phyloP scores from a whole-genome alignment of 2,329 filamentous ascomycete genomes.

The Periconia macrospinosa region DNA sequence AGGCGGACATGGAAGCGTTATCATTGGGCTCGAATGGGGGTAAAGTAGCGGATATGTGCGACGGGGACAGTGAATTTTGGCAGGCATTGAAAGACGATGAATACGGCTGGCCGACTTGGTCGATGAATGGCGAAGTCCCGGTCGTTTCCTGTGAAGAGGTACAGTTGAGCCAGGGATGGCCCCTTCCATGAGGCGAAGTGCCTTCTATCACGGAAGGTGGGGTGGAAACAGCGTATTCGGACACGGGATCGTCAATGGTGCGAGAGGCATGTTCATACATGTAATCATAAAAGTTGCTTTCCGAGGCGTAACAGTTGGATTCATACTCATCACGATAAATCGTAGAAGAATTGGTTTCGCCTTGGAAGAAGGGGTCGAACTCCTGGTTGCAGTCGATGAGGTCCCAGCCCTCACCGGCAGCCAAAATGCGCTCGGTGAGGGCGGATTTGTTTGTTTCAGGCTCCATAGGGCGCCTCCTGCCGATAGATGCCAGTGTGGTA shows the following conservation, averaged over 20 bases:
- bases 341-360: conserved; percentile 13
- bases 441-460: conserved; percentile 17
- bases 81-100: conserved; percentile 29
- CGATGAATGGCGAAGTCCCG: conserved; percentile 29
- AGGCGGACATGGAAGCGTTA: conserved; percentile 16
- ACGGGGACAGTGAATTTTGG: conserved; percentile 20
- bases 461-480: too few species aligned
- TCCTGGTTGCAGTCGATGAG: conserved; percentile 29
- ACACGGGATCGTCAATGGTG: conserved; percentile 20
- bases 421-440: conserved; percentile 16
- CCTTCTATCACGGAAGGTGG: conserved; percentile 32
- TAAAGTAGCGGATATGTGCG: conserved; percentile 16
- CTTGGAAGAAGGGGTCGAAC: conserved; percentile 31
- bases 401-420: conserved; percentile 29
- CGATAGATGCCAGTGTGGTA: too few species aligned
- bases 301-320: conserved; percentile 18
- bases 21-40: conserved; percentile 30
- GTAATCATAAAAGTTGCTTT: conserved; percentile 25
- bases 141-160: conserved; percentile 30
- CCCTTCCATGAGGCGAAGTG: conserved; percentile 24
- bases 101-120: conserved; percentile 17
- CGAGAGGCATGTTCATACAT: conserved; percentile 28
- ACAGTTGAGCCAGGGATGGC: conserved; percentile 20
- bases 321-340: conserved; percentile 10
- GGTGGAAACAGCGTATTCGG: conserved; percentile 30